Percentiles rank a stretch among this genome's conserved stretches.
phyloP scores from a whole-genome alignment of 2,329 filamentous ascomycete species.

The Biscogniauxia sp. region DNA sequence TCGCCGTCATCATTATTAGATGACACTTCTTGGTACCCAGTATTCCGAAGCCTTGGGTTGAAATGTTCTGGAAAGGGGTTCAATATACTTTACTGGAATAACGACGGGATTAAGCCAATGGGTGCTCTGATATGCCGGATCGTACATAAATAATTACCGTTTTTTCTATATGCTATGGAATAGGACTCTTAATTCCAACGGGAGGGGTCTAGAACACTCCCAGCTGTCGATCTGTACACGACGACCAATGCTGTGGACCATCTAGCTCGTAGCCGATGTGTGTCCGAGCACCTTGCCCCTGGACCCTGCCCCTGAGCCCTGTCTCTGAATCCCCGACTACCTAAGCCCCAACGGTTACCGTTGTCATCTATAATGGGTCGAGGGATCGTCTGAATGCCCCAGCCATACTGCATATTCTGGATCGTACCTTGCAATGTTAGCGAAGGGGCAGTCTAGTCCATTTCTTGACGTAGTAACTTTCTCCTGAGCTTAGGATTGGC shows the following conservation, averaged over 20 bases:
- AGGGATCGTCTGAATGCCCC: background rate
- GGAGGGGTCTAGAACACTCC: conserved; percentile 11
- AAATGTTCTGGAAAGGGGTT: conserved; percentile 8
- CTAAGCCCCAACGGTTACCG: background rate
- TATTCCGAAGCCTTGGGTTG: conserved; percentile 4
- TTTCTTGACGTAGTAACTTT: background rate
- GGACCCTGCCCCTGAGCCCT: background rate
- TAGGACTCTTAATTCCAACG: conserved; percentile 11
- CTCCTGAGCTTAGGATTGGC: background rate
- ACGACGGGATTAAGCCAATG: conserved; percentile 4
- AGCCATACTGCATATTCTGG: background rate
- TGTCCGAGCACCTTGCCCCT: conserved; percentile 6
- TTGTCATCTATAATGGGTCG: background rate
- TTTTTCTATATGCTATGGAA: conserved; percentile 8
- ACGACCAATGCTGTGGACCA: conserved; percentile 12
- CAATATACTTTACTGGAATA: conserved; percentile 11
- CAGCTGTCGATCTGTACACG: conserved; percentile 11
- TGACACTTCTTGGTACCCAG: conserved; percentile 3
- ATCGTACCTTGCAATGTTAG: background rate
- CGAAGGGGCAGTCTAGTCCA: background rate
- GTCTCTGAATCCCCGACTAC: background rate
- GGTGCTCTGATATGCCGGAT: conserved; percentile 5
- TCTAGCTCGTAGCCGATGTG: conserved; percentile 15
- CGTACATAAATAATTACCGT: conserved; percentile 8
- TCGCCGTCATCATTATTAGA: conserved; percentile 8